phyloP scores from a whole-genome alignment of 768 basidiomycete genomes.

The Tylopilus plumbeoviolaceoides region DNA sequence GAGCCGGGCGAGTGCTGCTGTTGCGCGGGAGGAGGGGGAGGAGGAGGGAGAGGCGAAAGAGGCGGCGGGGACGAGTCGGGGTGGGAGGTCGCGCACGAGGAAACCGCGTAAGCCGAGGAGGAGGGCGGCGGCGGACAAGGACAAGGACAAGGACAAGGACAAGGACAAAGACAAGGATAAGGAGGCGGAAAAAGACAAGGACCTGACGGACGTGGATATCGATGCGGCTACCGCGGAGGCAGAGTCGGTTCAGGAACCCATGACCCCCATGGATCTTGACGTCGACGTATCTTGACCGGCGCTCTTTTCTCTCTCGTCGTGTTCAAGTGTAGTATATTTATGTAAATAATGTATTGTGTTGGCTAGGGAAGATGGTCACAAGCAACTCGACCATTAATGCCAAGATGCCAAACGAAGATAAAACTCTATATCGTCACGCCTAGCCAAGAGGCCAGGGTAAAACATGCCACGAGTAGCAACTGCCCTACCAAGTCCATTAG shows the following conservation, averaged over 20 bases:
- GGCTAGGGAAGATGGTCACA: neutral
- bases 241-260: constrained; percentile 34
- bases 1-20: constrained; percentile 20
- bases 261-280: constrained; percentile 36
- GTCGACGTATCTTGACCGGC: constrained; percentile 36
- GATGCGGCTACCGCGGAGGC: constrained; percentile 20
- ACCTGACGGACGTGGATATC: constrained; percentile 31
- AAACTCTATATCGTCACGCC: constrained; percentile 22
- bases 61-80: constrained; percentile 20
- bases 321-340: neutral
- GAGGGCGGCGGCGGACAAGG: constrained; percentile 22
- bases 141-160: constrained; percentile 19
- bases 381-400: neutral
- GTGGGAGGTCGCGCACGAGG: constrained; percentile 32
- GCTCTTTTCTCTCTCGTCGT: neutral
- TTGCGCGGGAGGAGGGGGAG: constrained; percentile 33
- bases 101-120: constrained; percentile 23
- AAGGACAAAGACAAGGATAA: no score
- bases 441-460: constrained; percentile 54
- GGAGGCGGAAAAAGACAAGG: constrained; percentile 14
- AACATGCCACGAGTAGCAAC: constrained; percentile 71
- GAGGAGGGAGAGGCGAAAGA: constrained; percentile 36
- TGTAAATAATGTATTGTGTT: neutral
- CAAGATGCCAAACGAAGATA: neutral
- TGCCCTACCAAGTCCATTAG: constrained; percentile 84